Conservation (phyloP, 208 protist species). For the Acanthamoeba healyi region DNA sequence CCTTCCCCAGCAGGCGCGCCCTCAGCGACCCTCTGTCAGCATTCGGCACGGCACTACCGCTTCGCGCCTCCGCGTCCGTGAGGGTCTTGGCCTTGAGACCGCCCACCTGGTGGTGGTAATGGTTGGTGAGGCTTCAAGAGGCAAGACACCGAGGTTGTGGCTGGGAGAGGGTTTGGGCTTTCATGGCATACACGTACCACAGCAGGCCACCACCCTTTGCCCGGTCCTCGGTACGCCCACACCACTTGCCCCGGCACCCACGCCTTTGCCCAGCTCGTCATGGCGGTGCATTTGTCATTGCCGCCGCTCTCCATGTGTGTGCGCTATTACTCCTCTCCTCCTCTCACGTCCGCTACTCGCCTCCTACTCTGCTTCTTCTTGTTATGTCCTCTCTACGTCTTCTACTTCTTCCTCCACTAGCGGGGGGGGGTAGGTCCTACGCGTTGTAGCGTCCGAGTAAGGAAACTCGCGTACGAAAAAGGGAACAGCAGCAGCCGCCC, state of each 20-base stretch:
- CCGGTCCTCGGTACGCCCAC: background rate
- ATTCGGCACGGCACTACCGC: background rate
- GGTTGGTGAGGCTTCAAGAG: too few relatives aligned
- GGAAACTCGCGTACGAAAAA: background rate
- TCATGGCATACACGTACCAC: background rate
- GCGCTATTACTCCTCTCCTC: too few relatives aligned
- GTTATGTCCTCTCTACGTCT: too few relatives aligned
- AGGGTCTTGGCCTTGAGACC: background rate
- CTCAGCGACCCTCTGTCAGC: background rate
- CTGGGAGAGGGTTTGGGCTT: too few relatives aligned
- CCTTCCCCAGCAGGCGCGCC: background rate
- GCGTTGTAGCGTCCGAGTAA: too few relatives aligned
- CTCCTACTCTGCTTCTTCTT: too few relatives aligned
- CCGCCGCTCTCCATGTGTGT: too few relatives aligned
- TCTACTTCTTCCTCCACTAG: too few relatives aligned
- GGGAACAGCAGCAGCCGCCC: background rate
- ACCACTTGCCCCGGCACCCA: slow-evolving; percentile 13
- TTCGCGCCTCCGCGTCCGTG: background rate
- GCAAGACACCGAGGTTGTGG: background rate
- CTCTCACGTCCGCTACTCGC: too few relatives aligned
- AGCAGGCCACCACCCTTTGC: slow-evolving; percentile 8
- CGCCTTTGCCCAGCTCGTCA: background rate
- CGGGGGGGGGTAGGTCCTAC: too few relatives aligned
- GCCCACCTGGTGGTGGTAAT: too few relatives aligned
- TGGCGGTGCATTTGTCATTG: too few relatives aligned